Evolutionary conservation across 2,329 filamentous ascomycete species (phyloP), one percentile per base, ranked within the genome.

Genomic region (Paraphaeosphaeria minitans): DNA sequence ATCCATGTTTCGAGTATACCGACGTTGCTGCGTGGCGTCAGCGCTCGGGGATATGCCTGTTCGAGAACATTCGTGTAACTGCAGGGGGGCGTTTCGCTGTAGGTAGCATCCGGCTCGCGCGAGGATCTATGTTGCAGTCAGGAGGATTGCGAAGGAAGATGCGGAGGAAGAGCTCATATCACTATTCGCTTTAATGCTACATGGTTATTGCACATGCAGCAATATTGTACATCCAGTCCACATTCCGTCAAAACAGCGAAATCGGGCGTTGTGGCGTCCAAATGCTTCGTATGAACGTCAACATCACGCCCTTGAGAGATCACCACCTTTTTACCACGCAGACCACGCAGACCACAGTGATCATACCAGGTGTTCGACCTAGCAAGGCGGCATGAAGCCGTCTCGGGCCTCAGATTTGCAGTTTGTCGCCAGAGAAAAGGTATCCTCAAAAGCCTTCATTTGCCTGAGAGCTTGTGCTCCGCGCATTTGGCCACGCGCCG

Each of bases 301-400:
- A 49, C 10, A 49, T 49, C 7, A 22, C 29, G 21, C 29, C 22
- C 22, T 49, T 27, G 16, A 49, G 13, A 33, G 27, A 53, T 21
- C 16, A 37, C 39, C 31, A 7, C n/a, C 24, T 33, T 27, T 5
- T 48, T 55, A 14, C 24, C 5, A 31, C 24, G 31, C n/a, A 22
- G 29, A 19, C 16, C 42, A 37, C 19, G 7, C 7, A 10, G 22
- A 19, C 22, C 29, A 8, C 16, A 27, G 24, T 27, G 6, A 27
- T 6, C 24, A 33, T n/a, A n/a, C 24, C 21, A 21, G 13, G 16
- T 47, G n/a, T 4, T 14, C 43, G 6, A 33, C 27, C 10, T 33
- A 33, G 69, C 64, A 77, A 16, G 75, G 75, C 35, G 67, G 52
- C 75, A 77, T 76, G 63, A 75, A 76, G 2, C 75, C 75, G 54